Percentiles rank a stretch among this genome's conserved stretches.
Evolutionary conservation across 2,329 filamentous ascomycete species (phyloP).

Genomic region (Zasmidium citrigriseum): DNA sequence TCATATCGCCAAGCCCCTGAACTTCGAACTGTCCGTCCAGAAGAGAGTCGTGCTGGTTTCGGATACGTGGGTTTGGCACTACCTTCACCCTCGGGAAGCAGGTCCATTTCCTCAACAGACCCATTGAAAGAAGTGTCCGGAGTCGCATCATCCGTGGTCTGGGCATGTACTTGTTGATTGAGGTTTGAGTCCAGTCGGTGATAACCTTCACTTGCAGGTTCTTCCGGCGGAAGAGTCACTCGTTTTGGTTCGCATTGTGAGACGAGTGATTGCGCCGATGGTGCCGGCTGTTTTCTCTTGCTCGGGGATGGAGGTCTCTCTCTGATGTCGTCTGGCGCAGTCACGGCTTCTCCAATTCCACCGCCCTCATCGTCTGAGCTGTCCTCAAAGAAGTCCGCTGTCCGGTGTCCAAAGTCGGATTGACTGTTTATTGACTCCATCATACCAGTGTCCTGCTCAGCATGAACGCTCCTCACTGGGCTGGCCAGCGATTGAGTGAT

Average conservation of each 20-base stretch:
- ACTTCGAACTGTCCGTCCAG: slow-evolving; percentile 11
- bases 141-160: slow-evolving; percentile 14
- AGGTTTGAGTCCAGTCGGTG: slow-evolving; percentile 27
- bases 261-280: slow-evolving; percentile 17
- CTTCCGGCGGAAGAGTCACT: slow-evolving; percentile 17
- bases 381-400: slow-evolving; percentile 39
- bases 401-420: slow-evolving; percentile 31
- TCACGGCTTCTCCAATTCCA: slow-evolving; percentile 6
- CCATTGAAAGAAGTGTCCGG: slow-evolving; percentile 30
- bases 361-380: slow-evolving; percentile 27
- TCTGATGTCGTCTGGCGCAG: slow-evolving; percentile 13
- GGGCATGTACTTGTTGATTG: slow-evolving; percentile 3
- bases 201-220: slow-evolving; percentile 27
- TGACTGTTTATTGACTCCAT: slow-evolving; percentile 34
- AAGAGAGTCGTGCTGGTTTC: slow-evolving; percentile 16
- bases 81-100: slow-evolving; percentile 15
- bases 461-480: slow-evolving; percentile 38
- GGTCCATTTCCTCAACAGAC: slow-evolving; percentile 30
- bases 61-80: slow-evolving; percentile 18
- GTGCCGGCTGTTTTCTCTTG: slow-evolving; percentile 23
- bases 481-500: slow-evolving; percentile 34
- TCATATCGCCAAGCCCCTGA: slow-evolving; percentile 15
- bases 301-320: slow-evolving; percentile 18
- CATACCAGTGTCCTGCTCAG: slow-evolving; percentile 24
- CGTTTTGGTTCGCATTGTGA: slow-evolving; percentile 25